Evolutionary conservation across 495 filamentous ascomycete species (phyloP).

Genomic region (Tuber aestivum): DNA sequence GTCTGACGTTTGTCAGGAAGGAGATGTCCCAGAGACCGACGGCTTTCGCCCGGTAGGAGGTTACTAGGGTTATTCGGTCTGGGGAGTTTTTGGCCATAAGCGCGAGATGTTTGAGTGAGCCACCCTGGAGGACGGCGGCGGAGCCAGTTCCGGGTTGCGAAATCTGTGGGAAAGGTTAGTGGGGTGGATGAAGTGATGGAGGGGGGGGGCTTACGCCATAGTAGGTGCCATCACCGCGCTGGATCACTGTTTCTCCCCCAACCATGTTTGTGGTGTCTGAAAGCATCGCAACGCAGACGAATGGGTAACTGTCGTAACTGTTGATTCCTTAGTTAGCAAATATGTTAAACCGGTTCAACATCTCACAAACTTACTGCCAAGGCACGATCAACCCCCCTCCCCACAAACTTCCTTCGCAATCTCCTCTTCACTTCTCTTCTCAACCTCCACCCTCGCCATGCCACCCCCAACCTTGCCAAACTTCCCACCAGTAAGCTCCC

Average conservation of each 20-base stretch:
- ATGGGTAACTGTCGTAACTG: conserved; percentile 45
- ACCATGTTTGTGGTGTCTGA: conserved; percentile 44
- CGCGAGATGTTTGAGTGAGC: conserved; percentile 44
- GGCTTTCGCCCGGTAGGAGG: conserved; percentile 41
- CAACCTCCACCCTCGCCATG: not conserved
- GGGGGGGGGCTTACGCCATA: conserved; percentile 30
- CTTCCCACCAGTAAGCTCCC: conserved; percentile 32
- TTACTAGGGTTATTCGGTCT: conserved; percentile 45
- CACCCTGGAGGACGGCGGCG: conserved; percentile 44
- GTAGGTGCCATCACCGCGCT: conserved; percentile 38
- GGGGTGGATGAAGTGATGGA: not conserved
- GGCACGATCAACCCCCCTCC: conserved; percentile 33
- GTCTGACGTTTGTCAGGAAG: conserved; percentile 43
- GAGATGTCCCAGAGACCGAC: conserved; percentile 40
- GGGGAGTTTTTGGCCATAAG: conserved; percentile 37
- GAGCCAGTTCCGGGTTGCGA: conserved; percentile 24
- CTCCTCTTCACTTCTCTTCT: conserved; percentile 15
- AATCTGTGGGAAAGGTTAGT: conserved; percentile 11
- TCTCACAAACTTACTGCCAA: conserved; percentile 42
- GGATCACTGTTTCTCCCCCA: conserved; percentile 45
- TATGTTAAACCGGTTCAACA: not conserved
- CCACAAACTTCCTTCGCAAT: conserved; percentile 12
- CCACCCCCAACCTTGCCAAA: conserved; percentile 21
- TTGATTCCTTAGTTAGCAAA: not conserved
- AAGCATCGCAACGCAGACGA: conserved; percentile 44